Evolutionary conservation across 2,329 filamentous ascomycete genomes (phyloP), one percentile per base, ranked within the genome.

Genomic region (Aspergillus calidoustus): DNA sequence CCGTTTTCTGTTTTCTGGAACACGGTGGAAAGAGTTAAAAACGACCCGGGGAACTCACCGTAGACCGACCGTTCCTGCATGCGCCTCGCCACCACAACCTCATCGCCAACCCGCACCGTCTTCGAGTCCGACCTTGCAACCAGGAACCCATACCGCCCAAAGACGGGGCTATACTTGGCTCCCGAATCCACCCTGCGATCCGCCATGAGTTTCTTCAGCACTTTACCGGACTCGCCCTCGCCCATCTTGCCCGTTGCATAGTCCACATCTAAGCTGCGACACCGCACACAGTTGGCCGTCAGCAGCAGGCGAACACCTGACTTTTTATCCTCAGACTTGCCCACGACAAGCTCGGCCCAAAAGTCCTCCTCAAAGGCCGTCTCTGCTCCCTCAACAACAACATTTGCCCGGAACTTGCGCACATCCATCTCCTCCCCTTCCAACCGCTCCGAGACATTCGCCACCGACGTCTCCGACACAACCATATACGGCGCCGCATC

Each of bases 181-280:
- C 90, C 90, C n/a, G 73, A 65, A 71, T 93, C 90, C 7, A 93
- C 89, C 59, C 90, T 83, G 22, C 91, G 82, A 74, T 92, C 88
- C 55, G 81, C 84, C 83, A 88, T 87, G 69, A 93, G 76, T 69
- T 87, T 87, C 80, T 91, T 92, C 64, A 92, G 78, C 17, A 91
- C 82, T 44, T 77, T 80, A n/a, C 87, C 88, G 41, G 79, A 74
- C 69, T 87, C 85, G 2, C 86, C 86, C 1, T 78, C 77, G 0
- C 84, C 86, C 47, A 80, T 77, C 54, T 82, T 83, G 7, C 90
- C 90, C 0, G 87, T 91, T 23, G 77, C 72, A 71, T 90, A 91
- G 77, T 92, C 88, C 61, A 93, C 85, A 74, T 91, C 92, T 64
- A 92, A 78, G 63, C 87, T 90, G 31, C 81, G 77, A 74, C 90